Evolutionary conservation across 2,329 filamentous ascomycete species (phyloP).

Genomic region (Macrophomina pseudophaseolina): DNA sequence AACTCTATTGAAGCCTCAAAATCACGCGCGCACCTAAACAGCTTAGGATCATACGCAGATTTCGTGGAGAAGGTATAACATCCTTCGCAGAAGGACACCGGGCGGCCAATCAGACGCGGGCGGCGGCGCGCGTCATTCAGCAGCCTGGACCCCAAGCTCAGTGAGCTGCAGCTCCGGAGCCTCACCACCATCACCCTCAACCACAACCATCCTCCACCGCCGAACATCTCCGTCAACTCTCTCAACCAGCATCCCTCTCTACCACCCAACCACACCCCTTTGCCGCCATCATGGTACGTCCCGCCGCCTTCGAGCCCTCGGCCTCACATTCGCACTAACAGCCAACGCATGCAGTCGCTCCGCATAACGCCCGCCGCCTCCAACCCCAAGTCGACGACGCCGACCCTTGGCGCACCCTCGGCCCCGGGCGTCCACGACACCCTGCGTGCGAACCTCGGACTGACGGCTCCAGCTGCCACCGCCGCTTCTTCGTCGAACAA

Average conservation of each 20-base stretch:
- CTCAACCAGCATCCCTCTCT: background rate
- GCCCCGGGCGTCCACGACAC: constrained; percentile 93
- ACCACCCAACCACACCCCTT: background rate
- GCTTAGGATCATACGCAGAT: no score
- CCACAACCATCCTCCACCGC: background rate
- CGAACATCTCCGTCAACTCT: background rate
- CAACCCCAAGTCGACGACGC: constrained; percentile 64
- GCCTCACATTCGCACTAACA: constrained; percentile 5
- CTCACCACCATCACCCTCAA: constrained; percentile 10
- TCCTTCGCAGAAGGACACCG: background rate
- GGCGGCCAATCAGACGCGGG: constrained; percentile 18
- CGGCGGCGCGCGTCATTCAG: constrained; percentile 24
- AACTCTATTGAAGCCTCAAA: no score
- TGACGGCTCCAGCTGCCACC: constrained; percentile 46
- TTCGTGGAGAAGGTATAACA: no score
- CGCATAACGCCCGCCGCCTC: constrained; percentile 78
- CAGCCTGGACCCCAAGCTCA: constrained; percentile 20
- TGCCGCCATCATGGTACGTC: constrained; percentile 11
- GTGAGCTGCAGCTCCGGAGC: constrained; percentile 25
- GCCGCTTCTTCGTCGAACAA: constrained; percentile 37
- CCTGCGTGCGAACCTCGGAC: constrained; percentile 80
- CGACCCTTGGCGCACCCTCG: constrained; percentile 72
- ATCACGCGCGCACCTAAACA: no score
- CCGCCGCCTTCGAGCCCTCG: background rate
- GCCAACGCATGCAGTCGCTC: constrained; percentile 58